Evolutionary conservation across 2,329 filamentous ascomycete species (phyloP).

Genomic region (Arthrinium puccinioides): DNA sequence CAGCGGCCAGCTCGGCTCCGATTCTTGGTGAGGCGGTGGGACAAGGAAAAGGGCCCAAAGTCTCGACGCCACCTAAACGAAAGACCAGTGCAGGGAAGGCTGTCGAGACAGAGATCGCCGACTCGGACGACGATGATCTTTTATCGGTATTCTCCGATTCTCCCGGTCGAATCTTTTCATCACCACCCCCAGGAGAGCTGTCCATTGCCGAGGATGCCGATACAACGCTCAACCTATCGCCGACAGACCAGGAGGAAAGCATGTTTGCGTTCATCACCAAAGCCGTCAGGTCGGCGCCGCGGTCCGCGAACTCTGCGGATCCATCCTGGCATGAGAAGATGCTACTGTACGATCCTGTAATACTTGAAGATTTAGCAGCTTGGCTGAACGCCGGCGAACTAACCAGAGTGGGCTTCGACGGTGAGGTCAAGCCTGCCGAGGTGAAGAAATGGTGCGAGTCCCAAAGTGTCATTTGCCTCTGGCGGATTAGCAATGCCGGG

Average conservation of each 20-base stretch:
- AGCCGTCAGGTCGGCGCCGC: conserved; percentile 44
- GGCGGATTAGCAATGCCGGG: conserved; percentile 57
- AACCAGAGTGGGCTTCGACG: conserved; percentile 54
- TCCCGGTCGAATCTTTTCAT: conserved; percentile 33
- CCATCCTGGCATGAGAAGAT: conserved; percentile 90
- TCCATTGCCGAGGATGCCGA: conserved; percentile 33
- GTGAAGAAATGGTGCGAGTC: conserved; percentile 88
- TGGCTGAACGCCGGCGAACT: conserved; percentile 76
- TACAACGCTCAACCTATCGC: conserved; percentile 35
- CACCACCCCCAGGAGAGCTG: conserved; percentile 33
- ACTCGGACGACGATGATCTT: conserved; percentile 36
- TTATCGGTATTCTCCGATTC: conserved; percentile 25
- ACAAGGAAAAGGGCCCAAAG: conserved; percentile 6
- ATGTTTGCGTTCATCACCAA: conserved; percentile 47
- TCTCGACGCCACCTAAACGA: conserved; percentile 6
- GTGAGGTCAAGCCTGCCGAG: conserved; percentile 53
- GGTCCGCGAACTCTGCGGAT: conserved; percentile 37
- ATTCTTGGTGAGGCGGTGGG: too few species aligned
- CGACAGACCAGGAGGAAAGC: conserved; percentile 32
- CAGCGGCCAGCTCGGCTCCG: neutral
- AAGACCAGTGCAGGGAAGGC: conserved; percentile 10
- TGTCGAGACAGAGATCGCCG: conserved; percentile 45
- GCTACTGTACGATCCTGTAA: conserved; percentile 83
- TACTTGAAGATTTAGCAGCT: conserved; percentile 73
- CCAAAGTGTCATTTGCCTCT: conserved; percentile 77